A percentile compares a stretch with the other conserved stretches of the same genome.
These are phyloP conservation scores for Monosporozyma siamensis DNA, from an alignment of 805 yeast species.

Conservation along the genomic window DNA sequence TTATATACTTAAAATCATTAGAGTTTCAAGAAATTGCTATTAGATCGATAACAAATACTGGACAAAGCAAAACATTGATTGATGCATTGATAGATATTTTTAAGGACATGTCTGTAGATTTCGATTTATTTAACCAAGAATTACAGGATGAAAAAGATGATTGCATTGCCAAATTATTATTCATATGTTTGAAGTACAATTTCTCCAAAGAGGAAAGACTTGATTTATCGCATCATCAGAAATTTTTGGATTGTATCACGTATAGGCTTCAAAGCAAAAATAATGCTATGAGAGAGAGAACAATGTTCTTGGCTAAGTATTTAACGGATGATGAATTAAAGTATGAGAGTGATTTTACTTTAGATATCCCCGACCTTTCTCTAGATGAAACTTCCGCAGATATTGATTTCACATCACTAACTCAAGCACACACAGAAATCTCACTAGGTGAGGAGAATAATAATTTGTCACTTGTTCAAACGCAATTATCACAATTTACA, in stretches of 20 bases:
- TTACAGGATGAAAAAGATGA: constrained; percentile 11
- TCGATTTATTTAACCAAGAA: constrained; percentile 1
- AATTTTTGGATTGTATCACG: constrained; percentile 24
- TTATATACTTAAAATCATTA: constrained; percentile 12
- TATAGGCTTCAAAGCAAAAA: constrained; percentile 20
- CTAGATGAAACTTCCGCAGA: background rate
- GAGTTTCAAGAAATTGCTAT: constrained; percentile 14
- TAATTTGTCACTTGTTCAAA: background rate
- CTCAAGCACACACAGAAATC: background rate
- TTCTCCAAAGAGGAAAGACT: constrained; percentile 7
- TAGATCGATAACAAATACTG: constrained; percentile 10
- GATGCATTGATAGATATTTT: background rate
- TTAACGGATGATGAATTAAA: constrained; percentile 19
- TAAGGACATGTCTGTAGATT: background rate
- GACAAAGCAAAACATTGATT: constrained; percentile 1
- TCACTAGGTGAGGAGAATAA: background rate
- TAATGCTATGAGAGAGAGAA: constrained; percentile 22
- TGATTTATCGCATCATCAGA: constrained; percentile 10
- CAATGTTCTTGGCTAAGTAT: constrained; percentile 29
- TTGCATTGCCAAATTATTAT: constrained; percentile 16
- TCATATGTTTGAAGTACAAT: constrained; percentile 8
- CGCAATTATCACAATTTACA: background rate
- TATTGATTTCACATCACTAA: constrained; percentile 7
- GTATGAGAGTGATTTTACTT: constrained; percentile 23
- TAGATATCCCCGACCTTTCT: constrained; percentile 14